Evolutionary conservation across 176 grass and related monocot genomes (phyloP), one percentile per base, ranked within the genome.

Genomic region (Oryza glumipatula): DNA sequence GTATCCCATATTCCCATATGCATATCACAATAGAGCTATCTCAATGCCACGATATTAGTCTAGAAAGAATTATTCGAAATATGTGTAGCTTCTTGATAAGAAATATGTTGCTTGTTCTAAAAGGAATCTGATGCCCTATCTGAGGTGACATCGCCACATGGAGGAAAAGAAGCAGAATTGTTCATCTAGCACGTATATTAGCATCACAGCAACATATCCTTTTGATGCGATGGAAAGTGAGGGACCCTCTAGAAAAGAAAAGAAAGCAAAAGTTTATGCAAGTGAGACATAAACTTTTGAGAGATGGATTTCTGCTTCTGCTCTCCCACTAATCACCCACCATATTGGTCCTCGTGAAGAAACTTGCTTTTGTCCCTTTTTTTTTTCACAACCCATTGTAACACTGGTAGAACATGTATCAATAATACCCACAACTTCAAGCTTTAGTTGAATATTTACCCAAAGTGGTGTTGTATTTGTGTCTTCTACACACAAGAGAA

Each of bases 201-300:
- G 49, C 73, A 83, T 68, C 80, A 83, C 7, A 74, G 47, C 8
- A 41, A 52, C 70, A 28, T 74, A 75, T 76, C 65, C 24, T 81
- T 84, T 80, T 71, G 39, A 19, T 35, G 70, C 17, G 19, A 9
- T 76, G 32, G 69, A 87, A 83, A 70, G 70, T 49, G 4, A 22
- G 68, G 79, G 30, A 33, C 76, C 61, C 84, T 75, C 22, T 60
- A 49, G 47, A 30, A 51, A 74, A 51, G 58, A 71, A 24, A 61
- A 44, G 26, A 74, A 68, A 11, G 47, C 16, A 79, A n/a, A 68
- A 80, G 63, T n/a, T 80, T 77, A 8, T 58, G 68, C 49, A 83
- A 70, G 22, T 71, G 51, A 87, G 75, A 84, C 80, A 79, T 61
- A 39, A 74, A 32, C 80, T 90, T 90, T 90, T 83, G 5, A 46